A percentile compares a stretch with the other conserved stretches of the same genome.
Conservation (phyloP, 345 rosid genomes). For the Brassica juncea region DNA sequence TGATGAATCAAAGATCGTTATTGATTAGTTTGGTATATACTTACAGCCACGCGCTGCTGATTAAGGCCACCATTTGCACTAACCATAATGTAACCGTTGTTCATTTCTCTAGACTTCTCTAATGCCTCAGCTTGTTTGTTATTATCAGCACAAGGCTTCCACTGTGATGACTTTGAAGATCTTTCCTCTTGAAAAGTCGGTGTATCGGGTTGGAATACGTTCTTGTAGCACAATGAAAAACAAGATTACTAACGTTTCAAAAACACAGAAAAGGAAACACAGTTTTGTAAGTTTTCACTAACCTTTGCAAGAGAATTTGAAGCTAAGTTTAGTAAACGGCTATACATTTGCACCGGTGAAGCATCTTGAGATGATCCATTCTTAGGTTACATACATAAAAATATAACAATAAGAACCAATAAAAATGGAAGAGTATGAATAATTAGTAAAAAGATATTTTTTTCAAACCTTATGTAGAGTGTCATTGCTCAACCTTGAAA, state of each 20-base stretch:
- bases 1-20: neutral
- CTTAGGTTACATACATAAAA: conserved; percentile 39
- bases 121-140: conserved; percentile 24
- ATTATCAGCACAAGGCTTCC: conserved; percentile 84
- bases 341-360: conserved; percentile 64
- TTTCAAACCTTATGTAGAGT: conserved; percentile 52
- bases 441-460: neutral
- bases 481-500: conserved; percentile 43
- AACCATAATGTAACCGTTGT: conserved; percentile 71
- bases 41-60: conserved; percentile 95
- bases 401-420: neutral
- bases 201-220: conserved; percentile 51
- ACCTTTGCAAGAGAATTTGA: conserved; percentile 70
- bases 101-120: conserved; percentile 45
- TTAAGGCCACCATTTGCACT: conserved; percentile 96
- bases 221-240: conserved; percentile 42
- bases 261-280: neutral
- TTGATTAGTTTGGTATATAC: conserved; percentile 26
- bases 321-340: conserved; percentile 68
- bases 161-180: conserved; percentile 50
- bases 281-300: conserved; percentile 21
- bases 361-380: conserved; percentile 39
- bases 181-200: conserved; percentile 56
- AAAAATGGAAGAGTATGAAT: neutral
- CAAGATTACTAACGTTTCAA: neutral